phyloP scores from a whole-genome alignment of 257 asterid species.

The Coffea canephora region DNA sequence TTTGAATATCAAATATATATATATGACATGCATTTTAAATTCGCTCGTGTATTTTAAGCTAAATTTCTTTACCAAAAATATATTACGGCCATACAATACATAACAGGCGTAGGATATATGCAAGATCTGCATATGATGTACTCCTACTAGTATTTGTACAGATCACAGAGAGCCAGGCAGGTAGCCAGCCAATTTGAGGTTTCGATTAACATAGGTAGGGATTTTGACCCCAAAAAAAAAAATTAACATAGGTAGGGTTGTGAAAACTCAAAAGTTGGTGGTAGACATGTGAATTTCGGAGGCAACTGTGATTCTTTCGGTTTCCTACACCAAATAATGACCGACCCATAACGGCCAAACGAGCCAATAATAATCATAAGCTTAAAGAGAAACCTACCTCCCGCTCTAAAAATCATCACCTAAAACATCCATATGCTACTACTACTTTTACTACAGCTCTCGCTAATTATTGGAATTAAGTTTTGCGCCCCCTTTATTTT shows the following conservation, averaged over 20 bases:
- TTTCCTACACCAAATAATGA: background rate
- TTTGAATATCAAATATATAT: too few species aligned
- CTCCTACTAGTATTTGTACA: too few species aligned
- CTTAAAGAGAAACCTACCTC: background rate
- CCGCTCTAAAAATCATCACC: constrained; percentile 12
- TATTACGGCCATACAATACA: too few species aligned
- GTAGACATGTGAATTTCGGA: background rate
- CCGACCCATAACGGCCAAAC: background rate
- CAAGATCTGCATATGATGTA: too few species aligned
- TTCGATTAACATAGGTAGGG: background rate
- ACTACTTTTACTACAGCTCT: background rate
- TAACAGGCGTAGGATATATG: too few species aligned
- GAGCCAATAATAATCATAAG: background rate
- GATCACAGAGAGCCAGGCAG: background rate
- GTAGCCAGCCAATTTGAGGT: too few species aligned
- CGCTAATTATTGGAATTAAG: constrained; percentile 13
- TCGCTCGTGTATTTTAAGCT: too few species aligned
- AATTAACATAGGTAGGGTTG: background rate
- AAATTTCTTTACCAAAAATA: too few species aligned
- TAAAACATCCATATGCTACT: background rate
- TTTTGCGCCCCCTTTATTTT: background rate
- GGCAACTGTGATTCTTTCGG: background rate
- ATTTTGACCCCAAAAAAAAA: too few species aligned
- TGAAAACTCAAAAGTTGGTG: background rate
- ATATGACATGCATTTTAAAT: too few species aligned